Conservation (phyloP, 2,329 filamentous ascomycete species). For the Fusarium mundagurra region DNA sequence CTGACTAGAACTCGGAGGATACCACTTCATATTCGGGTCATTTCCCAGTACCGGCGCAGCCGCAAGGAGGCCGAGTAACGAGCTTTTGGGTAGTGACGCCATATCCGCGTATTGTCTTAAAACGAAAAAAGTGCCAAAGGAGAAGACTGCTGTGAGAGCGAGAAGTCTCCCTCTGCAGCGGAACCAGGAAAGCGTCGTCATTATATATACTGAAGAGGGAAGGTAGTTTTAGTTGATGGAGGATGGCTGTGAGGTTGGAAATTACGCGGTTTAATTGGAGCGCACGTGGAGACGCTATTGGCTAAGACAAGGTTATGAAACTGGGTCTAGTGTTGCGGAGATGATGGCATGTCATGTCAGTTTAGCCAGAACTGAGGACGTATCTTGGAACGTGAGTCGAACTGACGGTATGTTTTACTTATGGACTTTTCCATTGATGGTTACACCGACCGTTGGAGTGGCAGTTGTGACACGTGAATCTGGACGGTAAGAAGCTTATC, state of each 20-base stretch:
- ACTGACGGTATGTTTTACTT: neutral
- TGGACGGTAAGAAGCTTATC: neutral
- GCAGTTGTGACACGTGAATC: too few species aligned
- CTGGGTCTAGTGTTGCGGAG: neutral
- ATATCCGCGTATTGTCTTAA: conserved; percentile 26
- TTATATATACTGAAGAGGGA: neutral
- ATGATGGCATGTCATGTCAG: neutral
- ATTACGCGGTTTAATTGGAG: conserved; percentile 27
- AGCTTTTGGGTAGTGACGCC: conserved; percentile 12
- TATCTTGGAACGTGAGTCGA: neutral
- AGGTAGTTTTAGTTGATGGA: neutral
- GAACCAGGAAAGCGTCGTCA: conserved; percentile 21
- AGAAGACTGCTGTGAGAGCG: conserved; percentile 3
- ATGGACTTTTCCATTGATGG: neutral
- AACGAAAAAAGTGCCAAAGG: neutral
- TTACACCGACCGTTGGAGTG: neutral
- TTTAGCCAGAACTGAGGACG: neutral
- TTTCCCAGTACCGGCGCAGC: conserved; percentile 11
- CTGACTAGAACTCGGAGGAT: conserved; percentile 62
- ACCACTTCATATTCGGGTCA: conserved; percentile 61
- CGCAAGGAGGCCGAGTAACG: conserved; percentile 27
- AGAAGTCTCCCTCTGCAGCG: conserved; percentile 7
- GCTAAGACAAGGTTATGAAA: neutral
- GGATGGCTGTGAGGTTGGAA: conserved; percentile 1
- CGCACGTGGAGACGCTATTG: conserved; percentile 31